Conservation (phyloP, 78 protist genomes). For the Monosiga brevicollis region DNA sequence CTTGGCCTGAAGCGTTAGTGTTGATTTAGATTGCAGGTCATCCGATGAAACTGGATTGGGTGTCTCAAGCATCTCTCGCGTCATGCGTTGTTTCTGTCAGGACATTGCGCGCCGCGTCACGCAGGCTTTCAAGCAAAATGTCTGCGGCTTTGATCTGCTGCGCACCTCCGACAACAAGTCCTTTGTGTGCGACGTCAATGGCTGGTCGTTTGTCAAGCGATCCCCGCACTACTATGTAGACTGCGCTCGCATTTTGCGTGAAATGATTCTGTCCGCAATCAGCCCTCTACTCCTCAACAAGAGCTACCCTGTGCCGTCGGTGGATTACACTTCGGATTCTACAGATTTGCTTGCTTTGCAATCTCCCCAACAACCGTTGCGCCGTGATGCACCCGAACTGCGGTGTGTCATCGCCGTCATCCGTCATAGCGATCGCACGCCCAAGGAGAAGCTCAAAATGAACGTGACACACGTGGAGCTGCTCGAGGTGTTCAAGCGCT, state of each 20-base stretch:
- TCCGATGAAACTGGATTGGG: no score
- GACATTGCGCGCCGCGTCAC: constrained; percentile 39
- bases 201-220: constrained; percentile 85
- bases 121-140: constrained; percentile 57
- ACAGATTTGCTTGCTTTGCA: no score
- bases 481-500: not conserved
- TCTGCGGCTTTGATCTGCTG: constrained; percentile 88
- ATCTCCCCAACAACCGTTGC: no score
- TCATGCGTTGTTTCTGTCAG: no score
- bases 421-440: constrained; percentile 61
- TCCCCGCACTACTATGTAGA: constrained; percentile 31
- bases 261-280: not conserved
- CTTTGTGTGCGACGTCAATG: constrained; percentile 93
- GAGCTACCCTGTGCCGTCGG: not conserved
- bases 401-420: constrained; percentile 41
- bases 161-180: constrained; percentile 47
- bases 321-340: not conserved
- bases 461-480: not conserved
- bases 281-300: not conserved
- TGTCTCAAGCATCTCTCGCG: no score
- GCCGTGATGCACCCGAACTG: constrained; percentile 7
- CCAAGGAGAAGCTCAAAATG: constrained; percentile 49
- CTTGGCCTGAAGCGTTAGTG: no score
- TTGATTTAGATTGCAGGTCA: no score
- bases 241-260: constrained; percentile 24